Conservation (phyloP, 768 basidiomycete genomes). For the Mycena galopus region DNA sequence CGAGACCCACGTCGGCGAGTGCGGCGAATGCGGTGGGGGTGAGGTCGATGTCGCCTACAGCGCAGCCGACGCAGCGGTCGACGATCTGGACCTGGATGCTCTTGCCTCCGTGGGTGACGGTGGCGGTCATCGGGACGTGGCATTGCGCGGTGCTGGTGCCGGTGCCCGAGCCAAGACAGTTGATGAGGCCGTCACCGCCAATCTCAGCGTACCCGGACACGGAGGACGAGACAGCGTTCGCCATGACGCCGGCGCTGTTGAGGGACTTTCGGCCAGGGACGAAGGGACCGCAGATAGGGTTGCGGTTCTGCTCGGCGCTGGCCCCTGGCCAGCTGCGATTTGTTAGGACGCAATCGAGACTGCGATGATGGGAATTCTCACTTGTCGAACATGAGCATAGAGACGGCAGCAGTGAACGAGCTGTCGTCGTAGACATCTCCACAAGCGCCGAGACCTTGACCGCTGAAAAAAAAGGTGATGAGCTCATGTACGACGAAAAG, state of each 20-base stretch:
- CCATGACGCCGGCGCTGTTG: constrained; percentile 35
- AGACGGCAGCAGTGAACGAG: constrained; percentile 48
- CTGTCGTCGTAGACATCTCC: constrained; percentile 46
- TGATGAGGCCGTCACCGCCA: constrained; percentile 46
- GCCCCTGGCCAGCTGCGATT: neutral
- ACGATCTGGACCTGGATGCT: constrained; percentile 54
- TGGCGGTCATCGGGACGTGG: constrained; percentile 37
- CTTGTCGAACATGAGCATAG: constrained; percentile 41
- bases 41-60: constrained; percentile 43
- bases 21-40: constrained; percentile 44
- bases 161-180: neutral
- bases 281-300: constrained; percentile 48
- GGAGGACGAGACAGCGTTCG: constrained; percentile 24
- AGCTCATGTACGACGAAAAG: neutral
- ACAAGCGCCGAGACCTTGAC: constrained; percentile 44
- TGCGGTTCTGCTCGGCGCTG: constrained; percentile 36
- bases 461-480: constrained; percentile 24
- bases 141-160: constrained; percentile 5
- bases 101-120: constrained; percentile 47
- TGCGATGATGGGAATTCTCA: neutral
- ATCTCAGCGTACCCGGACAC: constrained; percentile 35
- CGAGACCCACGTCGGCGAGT: constrained; percentile 40
- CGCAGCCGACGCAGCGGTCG: constrained; percentile 67
- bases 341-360: neutral
- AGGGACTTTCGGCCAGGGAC: constrained; percentile 41